Evolutionary conservation across 2,329 filamentous ascomycete species (phyloP), one percentile per base, ranked within the genome.

Genomic region (Alternaria brassicicola): DNA sequence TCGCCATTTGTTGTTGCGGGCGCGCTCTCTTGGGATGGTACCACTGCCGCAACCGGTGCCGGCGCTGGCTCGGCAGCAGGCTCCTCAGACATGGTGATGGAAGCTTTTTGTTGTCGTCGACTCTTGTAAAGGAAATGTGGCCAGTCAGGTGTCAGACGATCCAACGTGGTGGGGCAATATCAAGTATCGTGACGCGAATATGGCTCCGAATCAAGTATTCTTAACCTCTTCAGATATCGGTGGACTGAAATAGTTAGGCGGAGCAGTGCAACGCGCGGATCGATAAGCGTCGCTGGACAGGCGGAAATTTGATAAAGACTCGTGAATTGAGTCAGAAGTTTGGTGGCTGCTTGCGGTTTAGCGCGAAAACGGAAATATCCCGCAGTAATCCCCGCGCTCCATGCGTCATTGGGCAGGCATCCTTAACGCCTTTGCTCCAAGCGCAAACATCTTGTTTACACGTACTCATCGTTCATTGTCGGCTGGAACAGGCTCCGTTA

Each of bases 21-120:
- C 51, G 57, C 54, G 30, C 17, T 56, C 21, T 57, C 64, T 51
- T 57, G 55, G 15, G 52, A 19, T 42, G 58, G 43, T 35, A 19
- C 21, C 30, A 69, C 58, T 39, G 59, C 36, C n/a, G 67, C 9
- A 23, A 52, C 45, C 31, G 60, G 30, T 38, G 30, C 66, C 35
- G 61, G 57, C 13, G 39, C 67, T 35, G 60, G 55, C 47, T 69
- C 67, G 42, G 57, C 49, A 60, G 48, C 59, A 41, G 66, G 51
- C 33, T 63, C 17, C 17, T 74, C 69, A 58, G 71, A 71, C 74
- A 77, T 77, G 35, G 36, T 12, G 30, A 23, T 33, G 35, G 39
- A 39, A 43, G 17, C 13, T n/a, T 17, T 48, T 26, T 50, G 31
- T 25, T 33, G 35, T 55, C 30, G 35, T 33, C 46, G 28, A 39